Percentiles rank a stretch among this genome's conserved stretches.
phyloP scores from a whole-genome alignment of 441 rosid genomes.

The Bocquillonia castaneifolia region DNA sequence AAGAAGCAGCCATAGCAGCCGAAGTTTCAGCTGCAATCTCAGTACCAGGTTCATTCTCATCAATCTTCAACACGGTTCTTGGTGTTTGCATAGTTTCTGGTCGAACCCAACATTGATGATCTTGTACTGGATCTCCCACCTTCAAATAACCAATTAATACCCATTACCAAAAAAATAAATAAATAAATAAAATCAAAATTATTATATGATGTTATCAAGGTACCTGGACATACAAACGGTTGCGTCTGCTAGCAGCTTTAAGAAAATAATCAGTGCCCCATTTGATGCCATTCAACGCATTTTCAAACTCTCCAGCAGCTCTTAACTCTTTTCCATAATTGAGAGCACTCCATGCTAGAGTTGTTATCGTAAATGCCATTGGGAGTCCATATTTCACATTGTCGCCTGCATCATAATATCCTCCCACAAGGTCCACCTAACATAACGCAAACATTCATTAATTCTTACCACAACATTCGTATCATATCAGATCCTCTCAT shows the following conservation, averaged over 20 bases:
- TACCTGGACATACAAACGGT: slow-evolving; percentile 73
- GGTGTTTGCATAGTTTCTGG: slow-evolving; percentile 76
- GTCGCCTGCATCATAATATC: slow-evolving; percentile 97
- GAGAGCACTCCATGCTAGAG: slow-evolving; percentile 64
- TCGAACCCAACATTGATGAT: slow-evolving; percentile 79
- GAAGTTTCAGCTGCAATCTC: slow-evolving; percentile 87
- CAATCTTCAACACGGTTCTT: slow-evolving; percentile 58
- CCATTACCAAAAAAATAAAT: not conserved
- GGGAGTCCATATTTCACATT: slow-evolving; percentile 85
- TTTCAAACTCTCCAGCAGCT: slow-evolving; percentile 46
- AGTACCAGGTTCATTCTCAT: slow-evolving; percentile 49
- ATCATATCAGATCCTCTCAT: too few relatives aligned
- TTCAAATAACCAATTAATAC: slow-evolving; percentile 15
- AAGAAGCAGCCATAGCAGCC: slow-evolving; percentile 76
- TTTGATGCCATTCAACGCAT: slow-evolving; percentile 45
- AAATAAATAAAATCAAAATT: not conserved
- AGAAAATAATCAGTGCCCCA: slow-evolving; percentile 94
- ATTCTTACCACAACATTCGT: too few relatives aligned
- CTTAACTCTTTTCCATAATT: slow-evolving; percentile 42
- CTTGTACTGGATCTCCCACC: slow-evolving; percentile 79
- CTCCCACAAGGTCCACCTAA: slow-evolving; percentile 73
- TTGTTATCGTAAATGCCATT: slow-evolving; percentile 85
- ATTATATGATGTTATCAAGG: not conserved
- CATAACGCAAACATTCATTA: too few relatives aligned
- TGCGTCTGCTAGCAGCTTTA: slow-evolving; percentile 44